Conservation (phyloP, 2,329 filamentous ascomycete species). For the Penicillium freii region DNA sequence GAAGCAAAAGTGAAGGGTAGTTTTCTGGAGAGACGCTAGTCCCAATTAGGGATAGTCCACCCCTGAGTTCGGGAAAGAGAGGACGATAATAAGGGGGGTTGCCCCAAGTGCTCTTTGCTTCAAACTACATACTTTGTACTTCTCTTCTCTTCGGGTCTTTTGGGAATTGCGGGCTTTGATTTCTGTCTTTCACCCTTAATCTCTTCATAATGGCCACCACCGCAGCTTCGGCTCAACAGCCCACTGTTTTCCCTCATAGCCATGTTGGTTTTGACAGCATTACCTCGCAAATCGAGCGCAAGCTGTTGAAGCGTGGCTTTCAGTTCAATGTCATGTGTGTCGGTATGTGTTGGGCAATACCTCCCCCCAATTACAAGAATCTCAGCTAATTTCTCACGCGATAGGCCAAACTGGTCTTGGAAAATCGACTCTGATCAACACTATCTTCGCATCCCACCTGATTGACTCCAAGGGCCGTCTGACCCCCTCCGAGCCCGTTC, state of each 20-base stretch:
- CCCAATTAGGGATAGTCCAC: conserved; percentile 32
- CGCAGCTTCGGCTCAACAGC: conserved; percentile 43
- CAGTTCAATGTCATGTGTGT: conserved; percentile 99
- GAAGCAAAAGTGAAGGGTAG: conserved; percentile 10
- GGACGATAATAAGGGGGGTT: conserved; percentile 21
- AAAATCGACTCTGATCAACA: conserved; percentile 99
- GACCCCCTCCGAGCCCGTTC: conserved; percentile 85
- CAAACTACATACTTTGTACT: conserved; percentile 4
- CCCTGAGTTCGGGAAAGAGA: conserved; percentile 35
- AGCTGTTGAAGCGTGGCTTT: conserved; percentile 98
- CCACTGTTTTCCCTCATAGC: conserved; percentile 78
- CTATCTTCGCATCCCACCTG: conserved; percentile 98
- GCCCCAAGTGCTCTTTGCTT: conserved; percentile 7
- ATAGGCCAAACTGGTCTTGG: conserved; percentile 95
- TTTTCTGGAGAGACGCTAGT: conserved; percentile 30
- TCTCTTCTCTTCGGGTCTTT: conserved; percentile 10
- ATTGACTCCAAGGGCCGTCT: conserved; percentile 98
- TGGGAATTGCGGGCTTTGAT: conserved; percentile 4
- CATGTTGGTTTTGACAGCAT: conserved; percentile 99
- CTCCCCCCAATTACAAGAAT: not conserved
- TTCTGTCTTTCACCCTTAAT: not conserved
- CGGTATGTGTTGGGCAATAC: conserved; percentile 62
- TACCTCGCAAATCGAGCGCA: conserved; percentile 98
- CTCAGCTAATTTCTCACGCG: conserved; percentile 11
- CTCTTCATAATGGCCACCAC: conserved; percentile 64